Evolutionary conservation across 2,329 filamentous ascomycete genomes (phyloP).

Genomic region (Apiospora saccharicola): DNA sequence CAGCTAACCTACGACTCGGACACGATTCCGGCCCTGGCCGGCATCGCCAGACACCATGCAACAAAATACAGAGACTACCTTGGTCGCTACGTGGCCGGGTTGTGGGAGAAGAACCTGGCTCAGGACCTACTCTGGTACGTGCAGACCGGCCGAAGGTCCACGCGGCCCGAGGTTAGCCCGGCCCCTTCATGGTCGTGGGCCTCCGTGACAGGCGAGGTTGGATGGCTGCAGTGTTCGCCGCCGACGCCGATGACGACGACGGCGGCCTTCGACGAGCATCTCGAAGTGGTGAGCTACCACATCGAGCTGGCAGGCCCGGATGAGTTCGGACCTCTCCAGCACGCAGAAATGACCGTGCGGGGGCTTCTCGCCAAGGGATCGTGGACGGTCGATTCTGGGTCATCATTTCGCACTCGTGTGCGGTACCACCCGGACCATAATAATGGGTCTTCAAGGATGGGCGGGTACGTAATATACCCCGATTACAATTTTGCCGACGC

Average conservation of each 20-base stretch:
- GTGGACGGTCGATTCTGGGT: neutral
- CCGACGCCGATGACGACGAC: no score
- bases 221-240: neutral
- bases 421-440: neutral
- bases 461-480: neutral
- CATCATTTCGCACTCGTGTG: no score
- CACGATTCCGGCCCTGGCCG: neutral
- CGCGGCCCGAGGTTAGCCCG: neutral
- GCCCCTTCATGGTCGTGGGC: conserved; percentile 24
- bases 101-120: neutral
- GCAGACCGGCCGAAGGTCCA: fast-evolving
- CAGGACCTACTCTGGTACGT: neutral
- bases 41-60: neutral
- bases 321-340: neutral
- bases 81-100: neutral
- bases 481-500: neutral
- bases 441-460: neutral
- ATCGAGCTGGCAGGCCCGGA: neutral
- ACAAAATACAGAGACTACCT: neutral
- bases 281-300: neutral
- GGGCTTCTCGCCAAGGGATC: neutral
- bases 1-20: neutral
- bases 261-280: neutral
- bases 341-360: neutral
- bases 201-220: neutral